Base-by-base conservation (phyloP, 2,329 filamentous ascomycete species). In the Cytospora leucostoma region DNA sequence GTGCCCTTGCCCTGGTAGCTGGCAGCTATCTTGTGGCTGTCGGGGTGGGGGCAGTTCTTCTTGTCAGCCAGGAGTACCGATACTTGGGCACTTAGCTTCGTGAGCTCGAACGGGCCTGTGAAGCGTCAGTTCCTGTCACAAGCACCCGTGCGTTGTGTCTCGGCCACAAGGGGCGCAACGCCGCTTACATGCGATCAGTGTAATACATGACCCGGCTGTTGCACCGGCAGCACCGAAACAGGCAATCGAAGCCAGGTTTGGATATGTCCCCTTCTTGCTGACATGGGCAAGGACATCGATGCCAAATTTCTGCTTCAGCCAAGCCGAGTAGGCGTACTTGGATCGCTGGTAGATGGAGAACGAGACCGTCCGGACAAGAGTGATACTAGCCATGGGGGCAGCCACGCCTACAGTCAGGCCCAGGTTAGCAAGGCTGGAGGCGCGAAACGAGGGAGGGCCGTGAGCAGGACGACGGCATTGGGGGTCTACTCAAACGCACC, bases 31-130 rank as follows among this genome's bases (percentile, higher is more conserved):
- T 81, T 82, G 67, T 83, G 86, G 69, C 81, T 84, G 67, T 83
- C 80, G 27, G 77, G 75, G 61, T 76, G 76, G 10, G 71, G 73
- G 53, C 73, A 75, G 34, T 80, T 78, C 66, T 81, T 80, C 67
- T 83, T 80, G 63, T 83, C 80, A 19, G 89, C 88, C 78, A 93
- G 85, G 64, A 94, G 79, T 12, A 93, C 89, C 1, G 92, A 93
- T 21, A 95, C 89, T 74, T 96, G 92, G 17, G 92, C 91, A 74
- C 90, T 93, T 64, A 95, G 82, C 75, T 96, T 96, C n/a, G 91
- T 93, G 74, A 96, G 82, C 75, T 96, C 92, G 73, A 96, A 96
- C 1, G 92, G 92, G 72, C 87, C 87, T 89, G 62, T n/a, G 6
- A 13, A 61, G 51, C 55, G 27, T 59, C 38, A 62, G 58, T 49